Percentiles rank a stretch among this genome's conserved stretches.
These are phyloP conservation scores for Hypomontagnella submonticulosa DNA, from an alignment of 495 filamentous ascomycete genomes.

Conservation along the genomic window DNA sequence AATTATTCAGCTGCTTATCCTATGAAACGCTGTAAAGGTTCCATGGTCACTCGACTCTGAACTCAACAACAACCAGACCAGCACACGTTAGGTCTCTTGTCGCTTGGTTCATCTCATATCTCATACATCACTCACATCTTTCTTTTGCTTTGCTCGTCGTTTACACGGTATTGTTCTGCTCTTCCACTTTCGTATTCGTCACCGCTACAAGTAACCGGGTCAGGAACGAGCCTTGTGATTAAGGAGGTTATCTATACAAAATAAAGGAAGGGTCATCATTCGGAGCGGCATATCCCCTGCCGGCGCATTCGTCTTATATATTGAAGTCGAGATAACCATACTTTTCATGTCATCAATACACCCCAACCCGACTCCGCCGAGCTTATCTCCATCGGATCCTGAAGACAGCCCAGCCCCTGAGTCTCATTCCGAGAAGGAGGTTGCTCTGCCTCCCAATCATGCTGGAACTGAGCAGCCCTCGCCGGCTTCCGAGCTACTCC, in stretches of 20 bases:
- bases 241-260: slow-evolving; percentile 9
- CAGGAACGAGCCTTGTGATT: background rate
- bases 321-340: slow-evolving; percentile 7
- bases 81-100: slow-evolving; percentile 33
- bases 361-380: slow-evolving; percentile 21
- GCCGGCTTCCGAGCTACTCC: slow-evolving; percentile 24
- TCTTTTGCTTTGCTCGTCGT: background rate
- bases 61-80: slow-evolving; percentile 18
- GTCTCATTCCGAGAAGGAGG: slow-evolving; percentile 23
- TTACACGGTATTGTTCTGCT: background rate
- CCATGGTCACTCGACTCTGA: background rate
- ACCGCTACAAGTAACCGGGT: slow-evolving; percentile 11
- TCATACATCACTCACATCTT: background rate
- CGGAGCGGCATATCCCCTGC: background rate
- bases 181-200: slow-evolving; percentile 2
- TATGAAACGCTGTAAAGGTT: slow-evolving; percentile 26
- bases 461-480: slow-evolving; percentile 27
- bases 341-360: slow-evolving; percentile 46
- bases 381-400: slow-evolving; percentile 28
- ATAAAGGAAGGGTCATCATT: background rate
- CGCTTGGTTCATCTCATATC: slow-evolving; percentile 2
- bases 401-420: slow-evolving; percentile 17
- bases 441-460: slow-evolving; percentile 13
- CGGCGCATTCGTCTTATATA: too few species aligned
- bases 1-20: slow-evolving; percentile 18